Conservation (phyloP, 148 eudicot genomes). For the Camellia sinensis region DNA sequence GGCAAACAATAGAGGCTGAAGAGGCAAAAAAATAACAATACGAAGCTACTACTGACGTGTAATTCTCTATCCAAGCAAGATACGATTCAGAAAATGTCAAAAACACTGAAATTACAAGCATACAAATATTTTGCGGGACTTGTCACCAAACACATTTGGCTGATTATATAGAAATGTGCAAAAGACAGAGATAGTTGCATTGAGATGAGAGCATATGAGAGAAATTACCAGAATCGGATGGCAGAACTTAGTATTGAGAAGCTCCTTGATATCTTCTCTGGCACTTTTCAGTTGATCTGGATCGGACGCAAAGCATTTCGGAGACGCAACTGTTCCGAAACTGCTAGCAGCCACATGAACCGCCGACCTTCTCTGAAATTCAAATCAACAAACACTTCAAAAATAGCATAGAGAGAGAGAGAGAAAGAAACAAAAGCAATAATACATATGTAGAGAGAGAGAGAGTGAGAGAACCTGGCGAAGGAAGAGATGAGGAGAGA, state of each 20-base stretch:
- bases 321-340: conserved; percentile 15
- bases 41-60: too few species aligned
- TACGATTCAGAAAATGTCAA: not conserved
- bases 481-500: conserved; percentile 10
- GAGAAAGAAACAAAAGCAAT: not conserved
- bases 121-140: not conserved
- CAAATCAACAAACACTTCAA: not conserved
- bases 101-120: not conserved
- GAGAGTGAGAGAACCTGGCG: conserved; percentile 12
- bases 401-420: not conserved
- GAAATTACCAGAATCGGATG: conserved; percentile 18
- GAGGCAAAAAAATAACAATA: too few species aligned
- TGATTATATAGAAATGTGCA: not conserved
- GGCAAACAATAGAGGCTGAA: too few species aligned
- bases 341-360: not conserved
- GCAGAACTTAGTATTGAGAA: conserved; percentile 13
- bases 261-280: conserved; percentile 18
- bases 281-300: conserved; percentile 19
- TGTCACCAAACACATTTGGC: not conserved
- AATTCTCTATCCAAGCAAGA: too few species aligned
- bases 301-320: conserved; percentile 13
- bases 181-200: not conserved
- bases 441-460: not conserved
- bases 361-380: conserved; percentile 8
- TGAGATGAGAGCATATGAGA: not conserved